A percentile compares a stretch with the other conserved stretches of the same genome.
Conservation (phyloP, 2,329 filamentous ascomycete species). For the Ascochyta clinopodiicola region DNA sequence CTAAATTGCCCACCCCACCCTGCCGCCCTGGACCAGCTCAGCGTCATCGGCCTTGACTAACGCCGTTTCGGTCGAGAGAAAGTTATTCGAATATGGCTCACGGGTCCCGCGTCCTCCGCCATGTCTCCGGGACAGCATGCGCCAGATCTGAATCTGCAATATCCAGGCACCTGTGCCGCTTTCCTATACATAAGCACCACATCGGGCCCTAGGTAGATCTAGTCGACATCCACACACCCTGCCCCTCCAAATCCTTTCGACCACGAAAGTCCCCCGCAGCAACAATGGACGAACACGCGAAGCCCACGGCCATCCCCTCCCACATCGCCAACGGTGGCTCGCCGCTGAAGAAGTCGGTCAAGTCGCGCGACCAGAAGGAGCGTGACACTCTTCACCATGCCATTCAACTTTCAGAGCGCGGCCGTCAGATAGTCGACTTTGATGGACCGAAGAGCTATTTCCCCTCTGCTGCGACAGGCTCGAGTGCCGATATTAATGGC, state of each 20-base stretch:
- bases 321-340: constrained; percentile 64
- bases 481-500: constrained; percentile 22
- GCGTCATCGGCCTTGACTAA: constrained; percentile 24
- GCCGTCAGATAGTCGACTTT: constrained; percentile 55
- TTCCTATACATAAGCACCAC: constrained; percentile 12
- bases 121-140: constrained; percentile 25
- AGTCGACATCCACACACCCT: neutral
- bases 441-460: constrained; percentile 45
- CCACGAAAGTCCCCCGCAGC: constrained; percentile 20
- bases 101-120: constrained; percentile 15
- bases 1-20: neutral
- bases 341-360: constrained; percentile 55
- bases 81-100: constrained; percentile 31
- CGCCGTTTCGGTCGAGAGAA: constrained; percentile 23
- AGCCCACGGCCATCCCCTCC: constrained; percentile 62
- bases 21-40: neutral
- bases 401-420: constrained; percentile 64
- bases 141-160: constrained; percentile 15
- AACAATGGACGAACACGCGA: constrained; percentile 39
- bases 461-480: constrained; percentile 25
- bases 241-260: constrained; percentile 4
- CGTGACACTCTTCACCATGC: constrained; percentile 64
- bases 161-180: constrained; percentile 23
- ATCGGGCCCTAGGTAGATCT: constrained; percentile 2
- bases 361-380: constrained; percentile 58